Evolutionary conservation across 768 basidiomycete genomes (phyloP).

Genomic region (Mycena polygramma): DNA sequence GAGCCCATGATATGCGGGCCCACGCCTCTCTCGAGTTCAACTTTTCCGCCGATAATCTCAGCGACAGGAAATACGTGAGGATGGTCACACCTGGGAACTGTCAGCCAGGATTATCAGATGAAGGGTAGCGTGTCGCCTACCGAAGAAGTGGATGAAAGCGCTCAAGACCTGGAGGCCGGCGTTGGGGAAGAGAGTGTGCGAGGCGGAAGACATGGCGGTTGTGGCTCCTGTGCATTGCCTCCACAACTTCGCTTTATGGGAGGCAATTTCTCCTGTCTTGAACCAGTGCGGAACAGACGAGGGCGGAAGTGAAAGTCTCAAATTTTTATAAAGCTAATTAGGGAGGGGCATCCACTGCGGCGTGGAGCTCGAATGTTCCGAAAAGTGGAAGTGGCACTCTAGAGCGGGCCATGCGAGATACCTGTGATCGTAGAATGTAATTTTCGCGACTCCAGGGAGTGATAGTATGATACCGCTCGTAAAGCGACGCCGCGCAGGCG

Average conservation of each 20-base stretch:
- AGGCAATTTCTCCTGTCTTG: not conserved
- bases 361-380: no score
- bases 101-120: not conserved
- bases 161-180: constrained; percentile 4
- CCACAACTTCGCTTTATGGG: not conserved
- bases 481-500: no score
- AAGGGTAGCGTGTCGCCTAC: not conserved
- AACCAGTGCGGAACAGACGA: no score
- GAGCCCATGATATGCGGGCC: constrained; percentile 20
- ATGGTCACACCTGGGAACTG: constrained; percentile 19
- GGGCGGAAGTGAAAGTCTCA: no score
- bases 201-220: not conserved
- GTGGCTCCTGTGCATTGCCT: not conserved
- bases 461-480: no score
- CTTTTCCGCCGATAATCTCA: constrained; percentile 11
- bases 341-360: no score
- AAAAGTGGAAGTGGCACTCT: no score
- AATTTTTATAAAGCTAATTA: no score
- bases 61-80: constrained; percentile 20
- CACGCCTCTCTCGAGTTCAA: constrained; percentile 13
- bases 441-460: no score
- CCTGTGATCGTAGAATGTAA: no score
- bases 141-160: constrained; percentile 14
- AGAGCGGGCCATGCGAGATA: no score
- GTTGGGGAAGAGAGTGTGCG: constrained; percentile 3